Base-by-base conservation (phyloP, 176 grass and related monocot species). In the Microstegium vimineum region DNA sequence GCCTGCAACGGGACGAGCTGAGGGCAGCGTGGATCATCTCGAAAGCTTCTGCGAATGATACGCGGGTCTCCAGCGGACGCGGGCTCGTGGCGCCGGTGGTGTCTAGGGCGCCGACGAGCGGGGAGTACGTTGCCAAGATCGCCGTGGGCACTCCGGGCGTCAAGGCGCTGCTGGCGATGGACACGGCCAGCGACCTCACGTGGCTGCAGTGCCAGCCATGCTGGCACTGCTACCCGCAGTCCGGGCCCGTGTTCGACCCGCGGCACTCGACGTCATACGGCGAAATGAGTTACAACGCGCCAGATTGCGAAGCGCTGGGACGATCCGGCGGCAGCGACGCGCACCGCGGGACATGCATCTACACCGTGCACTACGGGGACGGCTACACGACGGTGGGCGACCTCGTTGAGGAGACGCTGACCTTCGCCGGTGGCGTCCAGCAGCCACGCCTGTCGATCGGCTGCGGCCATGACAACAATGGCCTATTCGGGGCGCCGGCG, bases 401-500 rank as follows among this genome's bases (percentile, higher is more conserved):
- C 37, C 89, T 94, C 60, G 86, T 88, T 4, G 93, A 76, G 8
- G 95, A 98, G 81, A 94, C 92, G 7, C 88, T 98, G 9, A 93
- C 86, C 25, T 98, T 98, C 84, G 63, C 86, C n/a, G 9, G 38
- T 10, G 15, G 81, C 34, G 34, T 86, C 26, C 90, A 83, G 57
- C 90, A 93, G 28, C 68, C 79, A 28, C 82, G 86, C 16, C 25
- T 93, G 0, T 90, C 92, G 2, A 71, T 98, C 9, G 95, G 95
- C 0, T 95, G 95, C 76, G 92, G 95, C 65, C 95, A 98, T 63
- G 90, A 98, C 75, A 93, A 98, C 75, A 84, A 95, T 79, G 95
- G 95, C 2, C 89, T 98, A 31, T 98, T 93, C 71, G 92, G 9
- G 45, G 45, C 45, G 13, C 45, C 45, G 45, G 95, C 95, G 22